These are phyloP conservation scores for Hymenoscyphus fructigenus DNA, from an alignment of 2,329 filamentous ascomycete species.

Conservation along the genomic window DNA sequence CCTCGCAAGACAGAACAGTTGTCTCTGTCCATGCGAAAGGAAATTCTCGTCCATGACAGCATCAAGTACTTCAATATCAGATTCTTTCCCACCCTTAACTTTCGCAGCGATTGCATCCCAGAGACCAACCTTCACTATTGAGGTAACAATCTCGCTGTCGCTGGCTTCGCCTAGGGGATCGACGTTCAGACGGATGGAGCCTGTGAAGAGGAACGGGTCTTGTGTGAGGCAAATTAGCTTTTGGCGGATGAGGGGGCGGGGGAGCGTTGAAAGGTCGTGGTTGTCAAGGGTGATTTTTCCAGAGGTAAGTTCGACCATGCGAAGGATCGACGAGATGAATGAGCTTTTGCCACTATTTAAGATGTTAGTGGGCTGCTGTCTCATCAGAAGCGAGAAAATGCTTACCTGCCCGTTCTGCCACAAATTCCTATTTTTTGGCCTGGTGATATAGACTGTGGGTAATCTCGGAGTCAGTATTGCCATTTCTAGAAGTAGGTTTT, in stretches of 20 bases:
- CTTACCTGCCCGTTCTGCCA: conserved; percentile 42
- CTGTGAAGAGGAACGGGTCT: conserved; percentile 64
- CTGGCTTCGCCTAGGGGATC: conserved; percentile 58
- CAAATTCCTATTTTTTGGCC: conserved; percentile 52
- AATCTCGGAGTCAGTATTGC: too few relatives aligned
- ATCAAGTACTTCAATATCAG: conserved; percentile 9
- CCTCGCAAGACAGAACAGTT: conserved; percentile 50
- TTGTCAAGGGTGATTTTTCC: conserved; percentile 47
- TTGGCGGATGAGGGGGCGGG: conserved; percentile 58
- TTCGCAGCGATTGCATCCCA: conserved; percentile 13
- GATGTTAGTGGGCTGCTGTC: too few relatives aligned
- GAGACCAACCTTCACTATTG: conserved; percentile 50
- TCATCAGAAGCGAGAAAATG: conserved; percentile 41
- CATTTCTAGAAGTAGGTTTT: too few relatives aligned
- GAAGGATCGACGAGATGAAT: conserved; percentile 6
- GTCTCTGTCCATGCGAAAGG: conserved; percentile 57
- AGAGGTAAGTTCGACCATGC: neutral
- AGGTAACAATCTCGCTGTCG: conserved; percentile 52
- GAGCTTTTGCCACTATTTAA: too few relatives aligned
- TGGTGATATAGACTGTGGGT: conserved; percentile 40
- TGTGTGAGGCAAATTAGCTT: conserved; percentile 67
- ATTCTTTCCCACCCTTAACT: neutral
- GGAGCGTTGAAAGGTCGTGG: conserved; percentile 59
- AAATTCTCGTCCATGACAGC: conserved; percentile 52
- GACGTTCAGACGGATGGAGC: conserved; percentile 60